These are phyloP conservation scores for Neurospora cerealis DNA, from an alignment of 495 filamentous ascomycete species.

Conservation along the genomic window DNA sequence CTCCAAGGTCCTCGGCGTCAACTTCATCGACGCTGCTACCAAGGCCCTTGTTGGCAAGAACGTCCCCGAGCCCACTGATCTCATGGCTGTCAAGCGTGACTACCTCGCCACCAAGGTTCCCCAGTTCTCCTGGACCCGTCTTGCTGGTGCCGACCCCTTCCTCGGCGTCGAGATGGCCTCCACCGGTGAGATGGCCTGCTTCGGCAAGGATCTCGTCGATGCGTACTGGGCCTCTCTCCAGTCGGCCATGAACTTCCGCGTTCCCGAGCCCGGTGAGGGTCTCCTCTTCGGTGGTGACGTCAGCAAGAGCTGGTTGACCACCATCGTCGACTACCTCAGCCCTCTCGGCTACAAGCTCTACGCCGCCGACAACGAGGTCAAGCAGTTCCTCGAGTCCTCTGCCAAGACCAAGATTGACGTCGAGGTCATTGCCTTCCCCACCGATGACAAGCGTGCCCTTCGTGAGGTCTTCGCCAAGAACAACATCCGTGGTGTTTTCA, in stretches of 20 bases:
- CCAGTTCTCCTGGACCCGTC: slow-evolving; percentile 96
- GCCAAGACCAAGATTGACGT: slow-evolving; percentile 58
- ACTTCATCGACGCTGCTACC: slow-evolving; percentile 96
- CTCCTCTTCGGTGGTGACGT: slow-evolving; percentile 87
- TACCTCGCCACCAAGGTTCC: slow-evolving; percentile 96
- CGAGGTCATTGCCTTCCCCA: slow-evolving; percentile 95
- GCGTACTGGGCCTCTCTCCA: slow-evolving; percentile 96
- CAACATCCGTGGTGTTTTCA: slow-evolving; percentile 92
- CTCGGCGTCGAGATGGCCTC: slow-evolving; percentile 95
- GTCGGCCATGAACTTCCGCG: slow-evolving; percentile 97
- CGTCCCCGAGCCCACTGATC: slow-evolving; percentile 76
- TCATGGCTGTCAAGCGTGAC: slow-evolving; percentile 79
- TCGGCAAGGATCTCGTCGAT: slow-evolving; percentile 89
- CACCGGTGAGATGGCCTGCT: slow-evolving; percentile 97
- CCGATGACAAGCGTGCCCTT: slow-evolving; percentile 87
- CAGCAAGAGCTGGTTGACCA: slow-evolving; percentile 49
- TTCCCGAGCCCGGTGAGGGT: slow-evolving; percentile 87
- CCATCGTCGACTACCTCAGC: slow-evolving; percentile 71
- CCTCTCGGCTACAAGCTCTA: slow-evolving; percentile 92
- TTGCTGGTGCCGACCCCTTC: slow-evolving; percentile 97
- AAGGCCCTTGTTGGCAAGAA: slow-evolving; percentile 82
- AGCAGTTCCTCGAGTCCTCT: slow-evolving; percentile 65
- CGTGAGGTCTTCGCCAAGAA: slow-evolving; percentile 96
- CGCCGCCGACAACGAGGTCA: slow-evolving; percentile 71
- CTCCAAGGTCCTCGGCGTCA: slow-evolving; percentile 90